These are phyloP conservation scores for Guyanaporus albipodus DNA, from an alignment of 768 basidiomycete species.

Conservation along the genomic window DNA sequence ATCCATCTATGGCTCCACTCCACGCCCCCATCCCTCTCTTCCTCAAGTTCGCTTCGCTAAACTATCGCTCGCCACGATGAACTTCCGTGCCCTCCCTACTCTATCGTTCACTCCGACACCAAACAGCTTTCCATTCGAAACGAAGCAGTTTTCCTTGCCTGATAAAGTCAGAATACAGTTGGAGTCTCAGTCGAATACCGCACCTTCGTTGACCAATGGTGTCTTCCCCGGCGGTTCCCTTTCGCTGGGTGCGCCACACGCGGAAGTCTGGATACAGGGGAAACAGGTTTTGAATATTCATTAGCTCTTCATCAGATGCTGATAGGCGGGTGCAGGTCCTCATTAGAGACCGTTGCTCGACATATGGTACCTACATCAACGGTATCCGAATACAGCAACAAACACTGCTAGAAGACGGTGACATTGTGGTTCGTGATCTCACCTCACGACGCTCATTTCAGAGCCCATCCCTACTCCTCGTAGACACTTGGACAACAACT, in stretches of 20 bases:
- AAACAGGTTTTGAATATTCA: conserved; percentile 34
- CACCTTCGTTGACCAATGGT: conserved; percentile 34
- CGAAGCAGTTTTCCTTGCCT: conserved; percentile 35
- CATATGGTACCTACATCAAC: conserved; percentile 49
- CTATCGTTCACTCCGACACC: conserved; percentile 34
- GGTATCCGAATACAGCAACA: conserved; percentile 37
- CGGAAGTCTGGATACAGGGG: conserved; percentile 44
- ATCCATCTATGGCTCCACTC: neutral
- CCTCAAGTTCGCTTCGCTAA: neutral
- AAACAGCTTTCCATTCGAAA: conserved; percentile 36
- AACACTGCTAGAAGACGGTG: conserved; percentile 38
- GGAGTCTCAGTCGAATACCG: conserved; percentile 29
- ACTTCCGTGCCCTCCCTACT: conserved; percentile 26
- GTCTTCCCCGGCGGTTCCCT: conserved; percentile 39
- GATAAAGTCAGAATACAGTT: conserved; percentile 30
- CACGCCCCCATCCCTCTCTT: neutral
- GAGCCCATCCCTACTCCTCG: conserved; percentile 8
- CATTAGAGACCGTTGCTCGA: conserved; percentile 44
- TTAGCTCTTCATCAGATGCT: conserved; percentile 3
- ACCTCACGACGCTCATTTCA: neutral
- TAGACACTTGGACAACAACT: conserved; percentile 42
- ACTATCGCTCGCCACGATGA: conserved; percentile 13
- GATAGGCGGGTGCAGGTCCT: conserved; percentile 33
- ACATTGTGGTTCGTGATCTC: conserved; percentile 38
- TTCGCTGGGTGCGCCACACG: conserved; percentile 41